phyloP scores from a whole-genome alignment of 2,329 filamentous ascomycete genomes.

The Xylaria sp. region DNA sequence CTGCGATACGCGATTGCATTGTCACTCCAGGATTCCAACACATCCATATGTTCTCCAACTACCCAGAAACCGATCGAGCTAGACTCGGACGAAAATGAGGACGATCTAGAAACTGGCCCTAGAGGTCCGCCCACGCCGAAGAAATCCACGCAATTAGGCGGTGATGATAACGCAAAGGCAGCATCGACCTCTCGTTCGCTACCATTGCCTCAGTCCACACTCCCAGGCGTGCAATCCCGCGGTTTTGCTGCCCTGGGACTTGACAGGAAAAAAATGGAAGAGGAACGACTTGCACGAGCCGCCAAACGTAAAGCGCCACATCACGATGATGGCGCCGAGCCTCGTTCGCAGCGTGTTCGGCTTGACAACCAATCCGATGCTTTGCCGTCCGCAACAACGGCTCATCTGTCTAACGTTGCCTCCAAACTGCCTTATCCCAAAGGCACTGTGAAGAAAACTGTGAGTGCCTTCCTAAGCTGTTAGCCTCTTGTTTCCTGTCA shows the following conservation, averaged over 20 bases:
- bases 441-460: constrained; percentile 82
- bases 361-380: constrained; percentile 24
- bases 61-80: constrained; percentile 47
- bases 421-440: constrained; percentile 56
- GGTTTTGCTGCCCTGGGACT: constrained; percentile 61
- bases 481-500: not conserved
- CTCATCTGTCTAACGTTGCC: constrained; percentile 1
- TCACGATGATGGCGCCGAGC: constrained; percentile 35
- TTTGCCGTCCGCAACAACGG: not conserved
- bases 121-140: constrained; percentile 41
- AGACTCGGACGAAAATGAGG: constrained; percentile 49
- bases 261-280: constrained; percentile 86
- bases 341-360: constrained; percentile 39
- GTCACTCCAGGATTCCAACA: constrained; percentile 57
- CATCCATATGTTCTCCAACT: constrained; percentile 33
- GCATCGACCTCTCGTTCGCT: constrained; percentile 23
- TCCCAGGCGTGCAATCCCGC: constrained; percentile 1
- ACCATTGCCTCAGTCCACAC: not conserved
- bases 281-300: constrained; percentile 78
- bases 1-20: constrained; percentile 70
- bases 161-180: constrained; percentile 8
- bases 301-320: constrained; percentile 66
- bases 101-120: constrained; percentile 46
- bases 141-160: constrained; percentile 29
- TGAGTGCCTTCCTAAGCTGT: constrained; percentile 9